phyloP scores from a whole-genome alignment of 129 eudicot species.

The Pittosporum tobira region DNA sequence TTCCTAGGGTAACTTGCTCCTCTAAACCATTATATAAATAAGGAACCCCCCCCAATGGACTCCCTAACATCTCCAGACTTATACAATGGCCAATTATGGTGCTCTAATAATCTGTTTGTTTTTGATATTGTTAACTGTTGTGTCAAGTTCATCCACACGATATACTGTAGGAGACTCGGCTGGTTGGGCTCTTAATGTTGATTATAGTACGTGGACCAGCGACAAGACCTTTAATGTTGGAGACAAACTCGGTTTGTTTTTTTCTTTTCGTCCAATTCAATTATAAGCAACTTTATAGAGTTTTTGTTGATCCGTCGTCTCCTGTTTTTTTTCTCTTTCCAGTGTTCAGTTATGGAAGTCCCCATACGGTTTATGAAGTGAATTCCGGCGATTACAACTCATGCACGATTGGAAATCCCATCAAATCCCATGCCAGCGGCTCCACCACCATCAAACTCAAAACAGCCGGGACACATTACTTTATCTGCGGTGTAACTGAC shows the following conservation, averaged over 20 bases:
- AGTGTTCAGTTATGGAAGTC: conserved; percentile 71
- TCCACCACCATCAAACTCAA: conserved; percentile 61
- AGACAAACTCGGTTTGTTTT: conserved; percentile 35
- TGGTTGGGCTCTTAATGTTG: conserved; percentile 42
- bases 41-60: no score
- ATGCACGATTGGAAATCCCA: conserved; percentile 56
- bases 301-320: no score
- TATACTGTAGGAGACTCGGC: conserved; percentile 44
- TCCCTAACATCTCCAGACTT: no score
- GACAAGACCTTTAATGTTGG: conserved; percentile 37
- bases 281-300: no score
- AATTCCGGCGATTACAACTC: conserved; percentile 41
- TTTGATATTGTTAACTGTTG: conserved; percentile 1
- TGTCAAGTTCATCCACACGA: conserved; percentile 20
- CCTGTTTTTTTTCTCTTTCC: no score
- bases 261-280: not conserved
- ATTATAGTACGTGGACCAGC: conserved; percentile 42
- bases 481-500: conserved; percentile 61
- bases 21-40: no score
- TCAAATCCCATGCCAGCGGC: conserved; percentile 50
- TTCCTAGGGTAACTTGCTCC: no score
- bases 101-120: conserved; percentile 2
- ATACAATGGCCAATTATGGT: conserved; percentile 6
- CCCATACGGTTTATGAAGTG: conserved; percentile 77
- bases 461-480: conserved; percentile 62